These are phyloP conservation scores for Solanum medicagineum DNA, from an alignment of 257 asterid genomes.

Conservation along the genomic window DNA sequence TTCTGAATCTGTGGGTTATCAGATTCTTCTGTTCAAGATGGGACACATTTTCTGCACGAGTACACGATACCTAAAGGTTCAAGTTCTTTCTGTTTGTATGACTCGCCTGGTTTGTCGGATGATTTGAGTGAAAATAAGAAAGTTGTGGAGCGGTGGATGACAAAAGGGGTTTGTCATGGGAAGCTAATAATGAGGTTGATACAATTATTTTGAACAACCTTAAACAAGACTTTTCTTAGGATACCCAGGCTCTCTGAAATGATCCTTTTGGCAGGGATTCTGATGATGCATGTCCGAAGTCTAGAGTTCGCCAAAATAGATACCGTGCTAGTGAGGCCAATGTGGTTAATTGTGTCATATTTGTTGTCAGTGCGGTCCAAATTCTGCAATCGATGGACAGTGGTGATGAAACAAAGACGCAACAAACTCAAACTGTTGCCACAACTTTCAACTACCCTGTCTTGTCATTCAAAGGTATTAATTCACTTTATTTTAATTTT, in stretches of 20 bases:
- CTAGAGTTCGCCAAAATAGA: conserved; percentile 25
- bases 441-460: conserved; percentile 32
- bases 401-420: conserved; percentile 21
- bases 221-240: not conserved
- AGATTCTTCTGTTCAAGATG: conserved; percentile 42
- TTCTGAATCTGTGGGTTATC: conserved; percentile 3
- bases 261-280: conserved; percentile 39
- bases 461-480: conserved; percentile 62
- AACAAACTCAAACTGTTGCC: conserved; percentile 27
- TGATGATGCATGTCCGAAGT: conserved; percentile 21
- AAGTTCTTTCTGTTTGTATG: conserved; percentile 50
- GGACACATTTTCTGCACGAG: conserved; percentile 58
- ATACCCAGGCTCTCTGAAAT: not conserved
- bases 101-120: conserved; percentile 52
- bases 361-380: conserved; percentile 66
- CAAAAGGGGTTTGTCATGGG: conserved; percentile 55
- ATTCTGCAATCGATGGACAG: conserved; percentile 44
- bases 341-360: conserved; percentile 45
- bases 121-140: conserved; percentile 32
- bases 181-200: conserved; percentile 47
- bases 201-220: not conserved
- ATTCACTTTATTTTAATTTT: not conserved
- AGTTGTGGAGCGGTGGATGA: conserved; percentile 48
- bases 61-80: conserved; percentile 55
- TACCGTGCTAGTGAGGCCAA: conserved; percentile 7